Conservation (phyloP, 1,284 basidiomycete genomes). For the Cryptococcus floricola region DNA sequence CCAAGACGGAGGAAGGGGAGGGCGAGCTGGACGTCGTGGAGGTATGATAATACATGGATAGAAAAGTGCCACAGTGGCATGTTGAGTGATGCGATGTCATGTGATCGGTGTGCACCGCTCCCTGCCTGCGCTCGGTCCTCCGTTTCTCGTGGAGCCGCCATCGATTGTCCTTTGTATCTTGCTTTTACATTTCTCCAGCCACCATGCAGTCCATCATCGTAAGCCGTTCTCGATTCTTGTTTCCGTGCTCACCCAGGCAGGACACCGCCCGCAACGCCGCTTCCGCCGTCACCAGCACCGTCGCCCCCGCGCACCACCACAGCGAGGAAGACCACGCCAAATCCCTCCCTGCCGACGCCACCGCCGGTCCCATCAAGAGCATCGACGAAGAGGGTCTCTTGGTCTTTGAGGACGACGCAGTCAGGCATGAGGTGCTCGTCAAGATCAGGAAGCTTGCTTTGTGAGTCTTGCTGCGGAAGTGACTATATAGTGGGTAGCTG, state of each 20-base stretch:
- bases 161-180: not conserved
- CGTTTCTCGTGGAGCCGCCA: no score
- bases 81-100: not conserved
- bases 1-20: constrained; percentile 21
- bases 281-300: constrained; percentile 6
- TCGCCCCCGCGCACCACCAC: constrained; percentile 21
- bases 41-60: not conserved
- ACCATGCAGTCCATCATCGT: constrained; percentile 24
- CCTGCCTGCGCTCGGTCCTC: no score
- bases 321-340: constrained; percentile 18
- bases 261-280: constrained; percentile 13
- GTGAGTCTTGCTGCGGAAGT: constrained; percentile 17
- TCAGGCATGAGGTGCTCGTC: constrained; percentile 37
- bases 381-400: constrained; percentile 31
- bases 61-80: no score
- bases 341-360: constrained; percentile 26
- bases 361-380: constrained; percentile 15
- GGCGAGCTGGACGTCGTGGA: constrained; percentile 16
- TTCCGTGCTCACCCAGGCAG: not conserved
- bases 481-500: not conserved
- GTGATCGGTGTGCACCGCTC: not conserved
- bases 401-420: constrained; percentile 31
- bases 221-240: not conserved
- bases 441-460: constrained; percentile 41
- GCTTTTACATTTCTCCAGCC: not conserved